Evolutionary conservation across 495 filamentous ascomycete genomes (phyloP), one percentile per base, ranked within the genome.

Genomic region (Copromyces sp.): DNA sequence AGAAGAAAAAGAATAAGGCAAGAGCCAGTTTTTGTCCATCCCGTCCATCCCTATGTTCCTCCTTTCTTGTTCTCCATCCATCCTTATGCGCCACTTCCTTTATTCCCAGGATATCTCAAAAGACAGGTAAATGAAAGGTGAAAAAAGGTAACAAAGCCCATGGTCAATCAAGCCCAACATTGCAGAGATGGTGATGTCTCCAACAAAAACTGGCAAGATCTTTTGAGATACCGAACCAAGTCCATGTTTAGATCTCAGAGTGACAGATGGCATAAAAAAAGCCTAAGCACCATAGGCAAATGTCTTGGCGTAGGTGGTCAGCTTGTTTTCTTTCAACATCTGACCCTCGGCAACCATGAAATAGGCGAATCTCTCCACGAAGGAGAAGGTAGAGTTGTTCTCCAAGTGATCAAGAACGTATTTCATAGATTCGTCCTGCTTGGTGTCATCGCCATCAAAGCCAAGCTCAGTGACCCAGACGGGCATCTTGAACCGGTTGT

Each of bases 381-480:
- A 88, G 68, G 75, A 72, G 74, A 73, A 84, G 39, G 74, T 77
- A 44, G 82, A n/a, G 74, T 90, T 83, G 69, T 73, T 78, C 77
- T 97, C 94, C 73, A 97, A 77, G 83, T 87, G 90, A 16, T 88
- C 82, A 35, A 93, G 75, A 42, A 91, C 86, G 8, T 85, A 76
- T 53, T 79, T 42, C 72, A 92, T 80, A 85, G 93, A 93, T 9
- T 78, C 72, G 39, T 83, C 81, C 45, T 89, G 83, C 70, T 86
- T 75, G 14, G 81, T 81, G 3, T 84, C 80, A 39, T 82, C 69
- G 14, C 84, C 81, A 40, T 79, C 44, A 42, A 87, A 87, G 70
- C 86, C 89, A 78, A 96, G 97, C 83, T 97, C 94, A 68, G 93
- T 94, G 73, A 96, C 82, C 91, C 92, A 96, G 77, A 96, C 82